Evolutionary conservation across 768 basidiomycete genomes (phyloP).

Genomic region (Psilocybe tampanensis): DNA sequence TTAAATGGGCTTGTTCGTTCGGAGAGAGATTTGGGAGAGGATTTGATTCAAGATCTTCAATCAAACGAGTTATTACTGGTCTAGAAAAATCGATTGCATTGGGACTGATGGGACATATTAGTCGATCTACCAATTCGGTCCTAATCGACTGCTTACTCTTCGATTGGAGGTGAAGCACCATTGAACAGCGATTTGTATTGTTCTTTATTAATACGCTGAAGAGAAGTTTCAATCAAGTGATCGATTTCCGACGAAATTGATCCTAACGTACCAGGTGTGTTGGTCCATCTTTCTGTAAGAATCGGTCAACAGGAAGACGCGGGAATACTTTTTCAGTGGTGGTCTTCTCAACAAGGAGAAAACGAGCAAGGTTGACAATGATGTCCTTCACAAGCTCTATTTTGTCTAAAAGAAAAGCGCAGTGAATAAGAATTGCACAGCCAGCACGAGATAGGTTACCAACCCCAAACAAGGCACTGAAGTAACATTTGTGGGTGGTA

Average conservation of each 20-base stretch:
- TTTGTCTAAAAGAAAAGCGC: slow-evolving; percentile 51
- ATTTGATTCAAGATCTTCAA: slow-evolving; percentile 62
- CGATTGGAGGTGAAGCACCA: slow-evolving; percentile 33
- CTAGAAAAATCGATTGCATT: slow-evolving; percentile 65
- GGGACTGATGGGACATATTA: slow-evolving; percentile 30
- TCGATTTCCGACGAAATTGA: background rate
- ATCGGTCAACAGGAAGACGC: slow-evolving; percentile 60
- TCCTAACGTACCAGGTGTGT: slow-evolving; percentile 10
- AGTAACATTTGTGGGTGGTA: slow-evolving; percentile 93
- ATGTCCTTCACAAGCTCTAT: slow-evolving; percentile 83
- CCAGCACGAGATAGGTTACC: slow-evolving; percentile 22
- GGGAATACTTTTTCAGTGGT: slow-evolving; percentile 37
- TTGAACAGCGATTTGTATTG: slow-evolving; percentile 59
- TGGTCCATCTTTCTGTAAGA: slow-evolving; percentile 41
- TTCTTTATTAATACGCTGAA: slow-evolving; percentile 30
- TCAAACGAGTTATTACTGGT: slow-evolving; percentile 56
- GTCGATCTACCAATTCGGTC: background rate
- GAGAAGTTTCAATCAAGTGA: background rate
- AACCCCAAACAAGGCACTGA: slow-evolving; percentile 93
- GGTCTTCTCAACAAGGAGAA: slow-evolving; percentile 27
- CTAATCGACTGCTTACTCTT: slow-evolving; percentile 43
- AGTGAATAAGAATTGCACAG: background rate
- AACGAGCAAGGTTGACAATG: slow-evolving; percentile 64
- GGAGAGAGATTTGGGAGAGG: slow-evolving; percentile 72
- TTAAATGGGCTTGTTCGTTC: slow-evolving; percentile 82